Percentiles rank a stretch among this genome's conserved stretches.
Evolutionary conservation across 768 basidiomycete species (phyloP).

Genomic region (Leucocoprinus birnbaumii): DNA sequence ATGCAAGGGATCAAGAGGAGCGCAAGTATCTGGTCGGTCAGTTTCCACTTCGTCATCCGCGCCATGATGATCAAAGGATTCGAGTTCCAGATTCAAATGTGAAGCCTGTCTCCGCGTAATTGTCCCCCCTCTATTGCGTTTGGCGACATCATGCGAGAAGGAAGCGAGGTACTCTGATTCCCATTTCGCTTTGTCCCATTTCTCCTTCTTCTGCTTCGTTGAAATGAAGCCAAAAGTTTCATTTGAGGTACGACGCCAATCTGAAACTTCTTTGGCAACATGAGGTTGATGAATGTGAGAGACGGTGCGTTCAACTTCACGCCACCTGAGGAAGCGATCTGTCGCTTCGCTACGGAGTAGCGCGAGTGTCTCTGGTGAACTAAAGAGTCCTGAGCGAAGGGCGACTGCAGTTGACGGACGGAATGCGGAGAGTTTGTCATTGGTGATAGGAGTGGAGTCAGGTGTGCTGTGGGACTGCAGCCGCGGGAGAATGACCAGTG

Average conservation of each 20-base stretch:
- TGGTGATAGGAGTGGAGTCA: constrained; percentile 15
- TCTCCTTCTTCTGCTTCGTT: not conserved
- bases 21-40: constrained; percentile 9
- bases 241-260: not conserved
- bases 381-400: constrained; percentile 60
- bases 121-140: constrained; percentile 36
- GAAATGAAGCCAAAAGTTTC: not conserved
- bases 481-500: constrained; percentile 52
- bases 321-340: constrained; percentile 70
- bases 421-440: constrained; percentile 50
- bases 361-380: constrained; percentile 57
- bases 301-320: constrained; percentile 62
- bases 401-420: constrained; percentile 47
- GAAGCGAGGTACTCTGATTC: constrained; percentile 61
- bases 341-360: constrained; percentile 60
- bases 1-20: constrained; percentile 60
- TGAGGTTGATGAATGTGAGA: constrained; percentile 14
- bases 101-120: constrained; percentile 1
- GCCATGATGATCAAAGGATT: not conserved
- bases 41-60: constrained; percentile 2
- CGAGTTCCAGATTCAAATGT: not conserved
- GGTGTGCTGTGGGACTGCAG: constrained; percentile 26
- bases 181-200: constrained; percentile 65
- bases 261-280: not conserved
- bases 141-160: constrained; percentile 62